Evolutionary conservation across 495 filamentous ascomycete species (phyloP).

Genomic region (Penicillium arizonense): DNA sequence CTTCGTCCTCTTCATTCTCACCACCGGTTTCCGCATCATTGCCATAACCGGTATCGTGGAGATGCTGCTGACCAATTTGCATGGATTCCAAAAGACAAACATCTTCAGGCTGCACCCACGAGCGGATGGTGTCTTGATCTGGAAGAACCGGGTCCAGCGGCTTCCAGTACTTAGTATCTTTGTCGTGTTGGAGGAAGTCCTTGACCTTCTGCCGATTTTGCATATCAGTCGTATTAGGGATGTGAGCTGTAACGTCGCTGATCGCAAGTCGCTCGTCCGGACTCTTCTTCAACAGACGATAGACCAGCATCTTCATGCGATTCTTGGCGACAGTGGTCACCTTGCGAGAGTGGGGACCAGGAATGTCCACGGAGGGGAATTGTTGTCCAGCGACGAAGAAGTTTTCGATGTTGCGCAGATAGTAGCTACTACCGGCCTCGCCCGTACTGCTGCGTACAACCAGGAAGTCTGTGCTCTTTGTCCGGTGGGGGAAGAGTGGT

Average conservation of each 20-base stretch:
- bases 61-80: constrained; percentile 86
- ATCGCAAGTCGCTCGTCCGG: constrained; percentile 66
- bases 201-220: constrained; percentile 96
- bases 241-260: constrained; percentile 79
- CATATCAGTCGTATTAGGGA: constrained; percentile 86
- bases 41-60: constrained; percentile 76
- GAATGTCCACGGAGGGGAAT: constrained; percentile 87
- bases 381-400: constrained; percentile 87
- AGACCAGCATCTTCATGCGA: constrained; percentile 92
- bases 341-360: constrained; percentile 86
- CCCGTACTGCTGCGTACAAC: constrained; percentile 76
- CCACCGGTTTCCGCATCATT: constrained; percentile 72
- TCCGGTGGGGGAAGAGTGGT: constrained; percentile 83
- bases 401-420: constrained; percentile 82
- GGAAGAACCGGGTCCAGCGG: constrained; percentile 70
- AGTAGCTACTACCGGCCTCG: constrained; percentile 69
- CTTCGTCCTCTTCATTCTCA: constrained; percentile 64
- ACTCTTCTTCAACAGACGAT: constrained; percentile 75
- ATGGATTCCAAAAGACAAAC: constrained; percentile 92
- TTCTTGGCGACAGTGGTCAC: constrained; percentile 95
- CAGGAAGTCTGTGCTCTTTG: constrained; percentile 82
- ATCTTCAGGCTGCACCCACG: constrained; percentile 92
- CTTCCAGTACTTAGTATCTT: constrained; percentile 80
- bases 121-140: constrained; percentile 71
- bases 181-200: constrained; percentile 88